A percentile compares a stretch with the other conserved stretches of the same genome.
Evolutionary conservation across 2,329 filamentous ascomycete genomes (phyloP).

Genomic region (Paraphoma chrysanthemicola): DNA sequence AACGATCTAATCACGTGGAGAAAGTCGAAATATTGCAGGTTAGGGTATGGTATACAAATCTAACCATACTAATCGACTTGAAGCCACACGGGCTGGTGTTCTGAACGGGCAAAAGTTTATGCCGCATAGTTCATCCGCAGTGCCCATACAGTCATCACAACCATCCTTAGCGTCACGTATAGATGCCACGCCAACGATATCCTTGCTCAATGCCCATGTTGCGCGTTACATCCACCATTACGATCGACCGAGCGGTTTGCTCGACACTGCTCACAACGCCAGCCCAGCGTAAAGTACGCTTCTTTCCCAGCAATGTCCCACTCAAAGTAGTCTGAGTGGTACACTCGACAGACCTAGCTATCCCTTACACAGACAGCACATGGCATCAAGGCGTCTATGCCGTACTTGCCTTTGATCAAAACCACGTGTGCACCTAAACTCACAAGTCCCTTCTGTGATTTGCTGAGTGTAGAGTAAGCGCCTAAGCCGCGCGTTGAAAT

Average conservation of each 20-base stretch:
- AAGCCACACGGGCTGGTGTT: too few species aligned
- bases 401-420: background rate
- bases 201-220: background rate
- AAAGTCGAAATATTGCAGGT: too few species aligned
- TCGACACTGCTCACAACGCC: slow-evolving; percentile 1
- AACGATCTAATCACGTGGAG: too few species aligned
- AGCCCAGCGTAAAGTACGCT: background rate
- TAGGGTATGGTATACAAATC: too few species aligned
- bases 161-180: too few species aligned
- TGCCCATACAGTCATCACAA: too few species aligned
- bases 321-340: slow-evolving; percentile 3
- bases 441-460: background rate
- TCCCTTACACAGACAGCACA: background rate
- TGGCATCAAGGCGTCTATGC: background rate
- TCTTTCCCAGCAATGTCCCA: background rate
- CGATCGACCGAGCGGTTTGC: background rate
- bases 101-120: too few species aligned
- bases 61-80: too few species aligned
- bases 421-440: background rate
- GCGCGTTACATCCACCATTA: background rate
- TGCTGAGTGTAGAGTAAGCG: background rate
- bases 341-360: background rate
- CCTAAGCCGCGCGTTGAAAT: too few species aligned
- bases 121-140: too few species aligned
- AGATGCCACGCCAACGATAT: too few species aligned